Conservation (phyloP, 768 basidiomycete species). For the Asterophora parasitica region DNA sequence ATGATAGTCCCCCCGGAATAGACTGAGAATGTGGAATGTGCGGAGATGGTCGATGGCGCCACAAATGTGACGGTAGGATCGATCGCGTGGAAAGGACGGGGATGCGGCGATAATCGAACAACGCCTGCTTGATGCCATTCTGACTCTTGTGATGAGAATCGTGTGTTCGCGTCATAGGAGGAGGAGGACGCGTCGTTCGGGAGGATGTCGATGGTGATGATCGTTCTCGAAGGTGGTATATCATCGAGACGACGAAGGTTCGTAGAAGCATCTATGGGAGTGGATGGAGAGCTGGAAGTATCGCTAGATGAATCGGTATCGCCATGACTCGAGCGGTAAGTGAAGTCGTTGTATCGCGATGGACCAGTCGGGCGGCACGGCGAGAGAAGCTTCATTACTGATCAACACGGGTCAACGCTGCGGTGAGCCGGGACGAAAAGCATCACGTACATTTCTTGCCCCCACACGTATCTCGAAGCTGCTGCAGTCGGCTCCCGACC, state of each 20-base stretch:
- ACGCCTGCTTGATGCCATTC: constrained; percentile 16
- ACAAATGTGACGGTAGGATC: constrained; percentile 66
- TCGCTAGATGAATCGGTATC: constrained; percentile 38
- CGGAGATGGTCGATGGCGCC: constrained; percentile 41
- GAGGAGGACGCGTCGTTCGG: constrained; percentile 24
- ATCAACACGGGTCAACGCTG: constrained; percentile 9
- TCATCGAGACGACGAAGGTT: constrained; percentile 23
- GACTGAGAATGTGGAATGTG: constrained; percentile 54
- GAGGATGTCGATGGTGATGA: constrained; percentile 46
- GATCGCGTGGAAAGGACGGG: constrained; percentile 53
- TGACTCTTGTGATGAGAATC: constrained; percentile 2
- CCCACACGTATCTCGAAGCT: constrained; percentile 68
- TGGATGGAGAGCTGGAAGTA: constrained; percentile 33
- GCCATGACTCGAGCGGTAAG: constrained; percentile 22
- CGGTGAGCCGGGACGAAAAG: neutral
- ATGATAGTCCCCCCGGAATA: constrained; percentile 43
- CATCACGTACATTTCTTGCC: constrained; percentile 60
- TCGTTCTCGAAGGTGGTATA: constrained; percentile 24
- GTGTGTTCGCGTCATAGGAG: neutral
- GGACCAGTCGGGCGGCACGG: constrained; percentile 26
- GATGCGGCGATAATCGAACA: constrained; percentile 35
- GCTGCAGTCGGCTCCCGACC: constrained; percentile 76
- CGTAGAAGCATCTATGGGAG: constrained; percentile 33
- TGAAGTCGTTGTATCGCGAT: constrained; percentile 12
- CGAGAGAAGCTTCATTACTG: constrained; percentile 44